Conservation (phyloP, 2,329 filamentous ascomycete species). For the Fusarium xyrophilum region DNA sequence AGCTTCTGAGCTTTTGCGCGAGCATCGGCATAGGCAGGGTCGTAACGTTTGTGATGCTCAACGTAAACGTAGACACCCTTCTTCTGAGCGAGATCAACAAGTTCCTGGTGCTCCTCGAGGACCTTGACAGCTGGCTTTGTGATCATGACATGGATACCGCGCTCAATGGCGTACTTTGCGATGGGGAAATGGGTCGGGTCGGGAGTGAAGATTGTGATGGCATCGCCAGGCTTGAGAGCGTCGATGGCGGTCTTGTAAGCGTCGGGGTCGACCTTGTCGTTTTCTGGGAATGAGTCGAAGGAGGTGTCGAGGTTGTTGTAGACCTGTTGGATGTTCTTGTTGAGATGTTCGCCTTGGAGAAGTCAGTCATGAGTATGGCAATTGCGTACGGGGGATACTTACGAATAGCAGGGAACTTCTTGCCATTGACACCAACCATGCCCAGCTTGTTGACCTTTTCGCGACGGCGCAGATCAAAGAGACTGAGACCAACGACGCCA, state of each 20-base stretch:
- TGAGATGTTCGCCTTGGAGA: conserved; percentile 73
- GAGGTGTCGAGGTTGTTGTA: conserved; percentile 91
- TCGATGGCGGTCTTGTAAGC: conserved; percentile 92
- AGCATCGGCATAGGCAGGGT: conserved; percentile 91
- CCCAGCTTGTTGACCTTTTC: conserved; percentile 85
- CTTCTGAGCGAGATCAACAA: conserved; percentile 74
- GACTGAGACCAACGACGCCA: conserved; percentile 86
- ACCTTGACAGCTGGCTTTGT: conserved; percentile 93
- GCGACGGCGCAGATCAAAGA: conserved; percentile 86
- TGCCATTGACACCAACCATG: conserved; percentile 90
- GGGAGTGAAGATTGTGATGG: conserved; percentile 95
- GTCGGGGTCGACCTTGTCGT: conserved; percentile 75
- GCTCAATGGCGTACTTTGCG: conserved; percentile 88
- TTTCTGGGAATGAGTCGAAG: conserved; percentile 81
- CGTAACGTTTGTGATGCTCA: conserved; percentile 96
- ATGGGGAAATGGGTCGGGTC: conserved; percentile 94
- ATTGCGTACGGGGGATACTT: conserved; percentile 45
- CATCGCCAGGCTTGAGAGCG: conserved; percentile 78
- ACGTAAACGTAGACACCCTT: conserved; percentile 88
- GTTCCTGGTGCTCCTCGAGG: conserved; percentile 77
- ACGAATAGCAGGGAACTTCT: conserved; percentile 92
- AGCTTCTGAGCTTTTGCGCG: conserved; percentile 76
- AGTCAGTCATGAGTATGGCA: conserved; percentile 11
- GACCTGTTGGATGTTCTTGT: conserved; percentile 84
- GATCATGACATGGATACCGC: conserved; percentile 86